Evolutionary conservation across 306 rosid species (phyloP).

Genomic region (Malus domestica): ASM211411v1 NC_041801.1:5435501-5436000

Average conservation of each 20-base stretch:
- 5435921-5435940: constrained; percentile 29
- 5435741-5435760: constrained; percentile 33
- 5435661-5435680: constrained; percentile 33
- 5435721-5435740: constrained; percentile 23
- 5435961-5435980: constrained; percentile 29
- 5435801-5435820: constrained; percentile 36
- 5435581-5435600: constrained; percentile 10
- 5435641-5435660: constrained; percentile 33
- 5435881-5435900: constrained; percentile 19
- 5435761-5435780: constrained; percentile 47
- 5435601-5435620: constrained; percentile 37
- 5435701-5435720: constrained; percentile 31
- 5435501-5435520: too few species aligned
- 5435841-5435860: constrained; percentile 27
- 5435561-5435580: background rate
- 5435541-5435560: too few species aligned
- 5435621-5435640: constrained; percentile 24
- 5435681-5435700: constrained; percentile 13
- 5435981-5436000: constrained; percentile 27
- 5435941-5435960: constrained; percentile 23
- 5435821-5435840: constrained; percentile 37
- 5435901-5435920: constrained; percentile 37
- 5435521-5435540: too few species aligned
- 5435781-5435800: constrained; percentile 24
- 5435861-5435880: constrained; percentile 24